Percentiles rank a stretch among this genome's conserved stretches.
phyloP scores from a whole-genome alignment of 805 yeast genomes.

The Kuraishia borneana region DNA sequence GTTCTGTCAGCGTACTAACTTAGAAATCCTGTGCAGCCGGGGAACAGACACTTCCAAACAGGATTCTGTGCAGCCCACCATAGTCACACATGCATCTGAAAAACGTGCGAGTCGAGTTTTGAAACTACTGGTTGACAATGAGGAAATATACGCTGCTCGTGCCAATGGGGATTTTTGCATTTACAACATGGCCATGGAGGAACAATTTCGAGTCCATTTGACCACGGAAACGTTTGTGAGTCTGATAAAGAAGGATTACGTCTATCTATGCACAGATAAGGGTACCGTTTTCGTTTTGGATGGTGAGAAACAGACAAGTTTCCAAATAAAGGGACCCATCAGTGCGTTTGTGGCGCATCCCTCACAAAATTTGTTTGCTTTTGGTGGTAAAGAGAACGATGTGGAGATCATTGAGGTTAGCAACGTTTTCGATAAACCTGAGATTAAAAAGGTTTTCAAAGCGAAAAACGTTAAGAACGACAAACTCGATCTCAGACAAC shows the following conservation, averaged over 20 bases:
- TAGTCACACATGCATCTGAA: constrained; percentile 20
- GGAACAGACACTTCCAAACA: constrained; percentile 78
- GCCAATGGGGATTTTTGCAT: constrained; percentile 29
- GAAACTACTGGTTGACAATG: constrained; percentile 14
- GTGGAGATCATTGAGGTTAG: constrained; percentile 33
- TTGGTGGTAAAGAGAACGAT: constrained; percentile 82
- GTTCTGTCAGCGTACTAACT: neutral
- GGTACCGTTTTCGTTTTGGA: constrained; percentile 20
- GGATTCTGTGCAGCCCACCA: constrained; percentile 52
- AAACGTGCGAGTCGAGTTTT: constrained; percentile 23
- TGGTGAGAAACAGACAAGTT: constrained; percentile 15
- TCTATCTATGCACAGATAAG: constrained; percentile 20
- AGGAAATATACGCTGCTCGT: constrained; percentile 26
- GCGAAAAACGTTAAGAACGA: constrained; percentile 82
- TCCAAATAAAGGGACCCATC: constrained; percentile 34
- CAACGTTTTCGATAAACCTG: constrained; percentile 9
- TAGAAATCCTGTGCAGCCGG: constrained; percentile 45
- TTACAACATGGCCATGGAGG: constrained; percentile 19
- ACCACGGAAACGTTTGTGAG: no score
- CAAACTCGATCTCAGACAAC: constrained; percentile 68
- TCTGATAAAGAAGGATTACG: constrained; percentile 13
- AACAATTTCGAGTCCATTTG: constrained; percentile 6
- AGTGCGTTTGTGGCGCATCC: constrained; percentile 39
- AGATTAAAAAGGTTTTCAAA: constrained; percentile 35
- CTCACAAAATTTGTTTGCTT: constrained; percentile 47